phyloP scores from a whole-genome alignment of 306 rosid genomes.

The Lablab purpureus region DNA sequence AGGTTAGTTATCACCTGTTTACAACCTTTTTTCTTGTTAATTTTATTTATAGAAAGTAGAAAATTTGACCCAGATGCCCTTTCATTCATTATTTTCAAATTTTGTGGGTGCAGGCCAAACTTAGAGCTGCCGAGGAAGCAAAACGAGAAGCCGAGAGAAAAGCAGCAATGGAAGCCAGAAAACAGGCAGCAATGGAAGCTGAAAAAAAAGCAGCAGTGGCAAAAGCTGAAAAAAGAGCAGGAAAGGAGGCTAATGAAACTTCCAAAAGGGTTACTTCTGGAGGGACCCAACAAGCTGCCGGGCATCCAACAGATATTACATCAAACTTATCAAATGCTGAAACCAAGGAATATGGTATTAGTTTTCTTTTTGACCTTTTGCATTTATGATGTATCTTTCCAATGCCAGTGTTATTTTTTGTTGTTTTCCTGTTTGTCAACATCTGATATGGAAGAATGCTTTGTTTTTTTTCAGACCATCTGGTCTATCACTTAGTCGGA shows the following conservation, averaged over 20 bases:
- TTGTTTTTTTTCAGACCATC: constrained; percentile 14
- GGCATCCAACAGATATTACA: constrained; percentile 36
- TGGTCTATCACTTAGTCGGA: constrained; percentile 5
- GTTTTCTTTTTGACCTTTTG: constrained; percentile 22
- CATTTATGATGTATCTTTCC: constrained; percentile 22
- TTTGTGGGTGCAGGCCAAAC: constrained; percentile 66
- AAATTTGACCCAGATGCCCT: constrained; percentile 23
- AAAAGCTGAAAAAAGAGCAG: constrained; percentile 74
- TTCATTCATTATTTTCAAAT: constrained; percentile 39
- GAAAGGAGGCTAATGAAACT: constrained; percentile 52
- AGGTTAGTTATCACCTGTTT: background rate
- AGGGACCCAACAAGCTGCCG: constrained; percentile 48
- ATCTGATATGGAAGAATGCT: constrained; percentile 16
- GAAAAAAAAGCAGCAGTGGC: constrained; percentile 62
- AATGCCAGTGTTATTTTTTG: constrained; percentile 6
- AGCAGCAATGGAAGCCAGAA: constrained; percentile 69
- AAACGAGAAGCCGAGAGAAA: constrained; percentile 79
- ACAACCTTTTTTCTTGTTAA: constrained; percentile 6
- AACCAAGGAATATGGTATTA: constrained; percentile 52
- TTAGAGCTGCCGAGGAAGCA: constrained; percentile 73
- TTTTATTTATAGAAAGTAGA: constrained; percentile 28
- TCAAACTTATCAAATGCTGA: constrained; percentile 50
- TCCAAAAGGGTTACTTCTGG: constrained; percentile 51
- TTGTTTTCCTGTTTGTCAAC: constrained; percentile 28
- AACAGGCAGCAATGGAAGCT: constrained; percentile 72